Conservation (phyloP, 2,329 filamentous ascomycete species). For the Fusarium falciforme region DNA sequence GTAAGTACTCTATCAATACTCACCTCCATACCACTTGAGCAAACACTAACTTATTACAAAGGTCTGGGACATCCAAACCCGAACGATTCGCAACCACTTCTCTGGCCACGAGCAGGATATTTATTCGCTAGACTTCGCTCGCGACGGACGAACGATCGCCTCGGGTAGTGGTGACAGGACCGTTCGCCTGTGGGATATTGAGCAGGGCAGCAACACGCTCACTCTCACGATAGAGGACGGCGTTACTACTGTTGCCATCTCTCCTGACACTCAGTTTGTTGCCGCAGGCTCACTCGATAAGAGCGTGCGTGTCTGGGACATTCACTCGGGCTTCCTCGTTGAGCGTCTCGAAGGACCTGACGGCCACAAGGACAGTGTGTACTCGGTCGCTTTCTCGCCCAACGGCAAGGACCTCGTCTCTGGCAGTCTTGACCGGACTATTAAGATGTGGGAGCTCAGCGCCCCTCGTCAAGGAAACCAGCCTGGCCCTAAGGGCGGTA, state of each 20-base stretch:
- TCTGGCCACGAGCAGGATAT: slow-evolving; percentile 99
- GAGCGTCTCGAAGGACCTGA: slow-evolving; percentile 93
- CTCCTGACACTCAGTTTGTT: slow-evolving; percentile 92
- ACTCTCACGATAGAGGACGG: slow-evolving; percentile 95
- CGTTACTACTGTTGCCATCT: slow-evolving; percentile 97
- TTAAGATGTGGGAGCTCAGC: slow-evolving; percentile 98
- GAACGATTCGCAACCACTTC: slow-evolving; percentile 91
- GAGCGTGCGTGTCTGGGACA: slow-evolving; percentile 98
- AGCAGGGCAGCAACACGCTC: slow-evolving; percentile 82
- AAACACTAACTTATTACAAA: slow-evolving; percentile 51
- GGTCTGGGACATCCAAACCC: slow-evolving; percentile 93
- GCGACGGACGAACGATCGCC: slow-evolving; percentile 92
- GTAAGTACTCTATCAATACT: slow-evolving; percentile 64
- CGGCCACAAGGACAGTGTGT: slow-evolving; percentile 97
- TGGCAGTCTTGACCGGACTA: slow-evolving; percentile 96
- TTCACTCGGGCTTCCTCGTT: slow-evolving; percentile 83
- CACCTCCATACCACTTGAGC: not conserved
- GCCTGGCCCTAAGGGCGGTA: slow-evolving; percentile 81
- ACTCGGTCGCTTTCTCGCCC: slow-evolving; percentile 95
- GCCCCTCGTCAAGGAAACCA: slow-evolving; percentile 75
- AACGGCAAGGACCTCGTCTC: slow-evolving; percentile 93
- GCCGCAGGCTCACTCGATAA: slow-evolving; percentile 96
- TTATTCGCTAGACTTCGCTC: slow-evolving; percentile 94
- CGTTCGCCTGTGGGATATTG: slow-evolving; percentile 96
- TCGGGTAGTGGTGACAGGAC: slow-evolving; percentile 96